Conservation (phyloP, 257 asterid species). For the Solanum stenotomum region DNA sequence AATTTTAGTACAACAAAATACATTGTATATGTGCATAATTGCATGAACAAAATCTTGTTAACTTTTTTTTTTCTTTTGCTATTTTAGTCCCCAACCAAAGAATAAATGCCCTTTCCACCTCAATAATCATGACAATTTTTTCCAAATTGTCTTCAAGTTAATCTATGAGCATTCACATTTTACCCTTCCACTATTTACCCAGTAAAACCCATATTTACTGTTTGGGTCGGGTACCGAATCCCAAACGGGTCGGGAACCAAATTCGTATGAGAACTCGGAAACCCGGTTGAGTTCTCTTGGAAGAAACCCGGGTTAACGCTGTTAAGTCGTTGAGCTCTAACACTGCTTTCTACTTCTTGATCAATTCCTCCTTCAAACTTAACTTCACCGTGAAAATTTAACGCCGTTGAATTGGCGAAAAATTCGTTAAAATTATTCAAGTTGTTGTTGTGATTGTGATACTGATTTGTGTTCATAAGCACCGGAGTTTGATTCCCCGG, state of each 20-base stretch:
- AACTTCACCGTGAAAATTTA: constrained; percentile 3
- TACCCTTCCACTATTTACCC: constrained; percentile 15
- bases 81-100: not conserved
- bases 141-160: not conserved
- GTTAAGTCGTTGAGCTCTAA: constrained; percentile 18
- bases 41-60: not conserved
- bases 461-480: constrained; percentile 2
- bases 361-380: constrained; percentile 5
- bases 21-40: not conserved
- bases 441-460: not conserved
- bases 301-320: constrained; percentile 15
- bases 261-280: constrained; percentile 4
- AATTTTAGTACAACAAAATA: not conserved
- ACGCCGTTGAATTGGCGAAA: not conserved
- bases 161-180: not conserved
- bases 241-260: constrained; percentile 39
- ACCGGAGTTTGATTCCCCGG: not conserved
- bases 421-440: not conserved
- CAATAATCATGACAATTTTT: not conserved
- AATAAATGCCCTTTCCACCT: not conserved
- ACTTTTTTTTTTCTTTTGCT: not conserved
- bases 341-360: constrained; percentile 47
- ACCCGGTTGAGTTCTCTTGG: constrained; percentile 12
- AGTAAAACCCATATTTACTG: constrained; percentile 31
- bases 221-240: constrained; percentile 36